These are phyloP conservation scores for Saturnispora serradocipensis DNA, from an alignment of 805 yeast genomes.

Conservation along the genomic window DNA sequence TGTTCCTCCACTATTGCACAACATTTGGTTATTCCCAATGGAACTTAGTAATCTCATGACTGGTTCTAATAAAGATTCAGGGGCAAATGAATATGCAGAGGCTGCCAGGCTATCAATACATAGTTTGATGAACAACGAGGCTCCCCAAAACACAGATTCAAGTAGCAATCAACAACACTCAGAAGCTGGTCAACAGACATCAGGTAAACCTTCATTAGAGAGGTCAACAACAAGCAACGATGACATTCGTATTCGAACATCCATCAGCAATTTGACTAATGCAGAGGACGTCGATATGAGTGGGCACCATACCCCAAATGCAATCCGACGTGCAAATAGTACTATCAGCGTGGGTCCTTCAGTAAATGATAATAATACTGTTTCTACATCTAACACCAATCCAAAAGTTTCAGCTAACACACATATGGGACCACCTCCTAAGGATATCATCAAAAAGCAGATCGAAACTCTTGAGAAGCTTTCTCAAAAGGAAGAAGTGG, in stretches of 20 bases:
- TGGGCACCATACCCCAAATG: conserved; percentile 32
- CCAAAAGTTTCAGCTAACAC: background rate
- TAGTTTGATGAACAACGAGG: conserved; percentile 24
- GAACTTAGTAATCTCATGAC: conserved; percentile 24
- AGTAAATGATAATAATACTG: background rate
- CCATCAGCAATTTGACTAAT: conserved; percentile 33
- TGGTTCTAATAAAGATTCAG: conserved; percentile 10
- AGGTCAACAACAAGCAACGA: background rate
- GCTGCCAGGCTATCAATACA: conserved; percentile 25
- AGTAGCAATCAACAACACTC: background rate
- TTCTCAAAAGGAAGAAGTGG: conserved; percentile 21
- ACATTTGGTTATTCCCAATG: conserved; percentile 12
- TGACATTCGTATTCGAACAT: conserved; percentile 17
- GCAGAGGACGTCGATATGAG: conserved; percentile 36
- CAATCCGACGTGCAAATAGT: conserved; percentile 11
- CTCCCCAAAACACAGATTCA: background rate
- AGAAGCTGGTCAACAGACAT: background rate
- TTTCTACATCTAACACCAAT: background rate
- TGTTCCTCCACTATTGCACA: background rate
- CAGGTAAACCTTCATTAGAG: background rate
- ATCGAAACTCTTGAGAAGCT: conserved; percentile 21
- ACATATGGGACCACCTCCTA: background rate
- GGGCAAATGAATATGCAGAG: background rate
- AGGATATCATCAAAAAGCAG: conserved; percentile 17
- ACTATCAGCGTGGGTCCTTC: background rate